Percentiles rank a stretch among this genome's conserved stretches.
Conservation (phyloP, 768 basidiomycete species). For the Phanerochaete sordida region DNA sequence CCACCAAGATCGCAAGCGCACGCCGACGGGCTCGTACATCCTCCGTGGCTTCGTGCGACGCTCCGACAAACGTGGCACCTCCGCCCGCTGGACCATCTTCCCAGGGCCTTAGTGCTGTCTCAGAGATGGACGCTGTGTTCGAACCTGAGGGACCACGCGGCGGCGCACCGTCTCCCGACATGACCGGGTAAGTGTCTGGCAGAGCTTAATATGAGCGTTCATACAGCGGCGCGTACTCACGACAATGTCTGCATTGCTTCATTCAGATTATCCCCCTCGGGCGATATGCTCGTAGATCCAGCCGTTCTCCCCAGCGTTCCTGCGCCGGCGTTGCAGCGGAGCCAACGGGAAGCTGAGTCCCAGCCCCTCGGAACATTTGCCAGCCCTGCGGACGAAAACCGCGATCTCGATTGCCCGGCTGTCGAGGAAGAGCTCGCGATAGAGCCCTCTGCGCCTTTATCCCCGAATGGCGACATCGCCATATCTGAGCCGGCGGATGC, state of each 20-base stretch:
- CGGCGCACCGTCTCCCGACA: not conserved
- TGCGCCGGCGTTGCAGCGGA: constrained; percentile 3
- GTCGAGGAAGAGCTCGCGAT: not conserved
- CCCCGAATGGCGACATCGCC: not conserved
- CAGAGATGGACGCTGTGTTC: not conserved
- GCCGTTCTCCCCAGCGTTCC: not conserved
- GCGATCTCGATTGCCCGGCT: not conserved
- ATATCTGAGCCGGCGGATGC: not conserved
- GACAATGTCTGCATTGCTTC: not conserved
- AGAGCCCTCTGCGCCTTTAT: not conserved
- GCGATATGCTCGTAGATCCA: not conserved
- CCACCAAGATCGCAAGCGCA: not conserved
- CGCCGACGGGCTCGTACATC: not conserved
- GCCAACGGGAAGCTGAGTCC: not conserved
- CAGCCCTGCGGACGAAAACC: not conserved
- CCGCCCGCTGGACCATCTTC: not conserved
- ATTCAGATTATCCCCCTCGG: not conserved
- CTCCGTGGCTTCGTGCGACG: not conserved
- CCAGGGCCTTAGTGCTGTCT: not conserved
- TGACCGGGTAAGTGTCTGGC: not conserved
- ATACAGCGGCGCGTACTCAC: not conserved
- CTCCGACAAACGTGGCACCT: not conserved
- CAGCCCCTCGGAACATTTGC: not conserved
- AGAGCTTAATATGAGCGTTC: not conserved
- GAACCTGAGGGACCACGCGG: not conserved